phyloP scores from a whole-genome alignment of 202 grass and related monocot genomes.

The Eragrostis tef region DNA sequence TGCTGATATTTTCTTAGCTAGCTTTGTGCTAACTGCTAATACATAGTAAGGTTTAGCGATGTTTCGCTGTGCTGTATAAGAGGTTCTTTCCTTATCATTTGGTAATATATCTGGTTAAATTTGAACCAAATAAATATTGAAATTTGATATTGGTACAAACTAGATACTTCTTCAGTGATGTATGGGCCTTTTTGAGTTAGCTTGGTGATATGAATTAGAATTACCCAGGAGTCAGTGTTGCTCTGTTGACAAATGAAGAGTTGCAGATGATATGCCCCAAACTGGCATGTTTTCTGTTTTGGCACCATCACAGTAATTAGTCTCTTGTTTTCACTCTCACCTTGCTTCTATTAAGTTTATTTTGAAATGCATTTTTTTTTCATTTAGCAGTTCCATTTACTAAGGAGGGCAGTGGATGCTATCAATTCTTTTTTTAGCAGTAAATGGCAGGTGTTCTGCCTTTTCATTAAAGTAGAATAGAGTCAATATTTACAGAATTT shows the following conservation, averaged over 20 bases:
- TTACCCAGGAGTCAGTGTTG: slow-evolving; percentile 7
- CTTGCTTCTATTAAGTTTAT: slow-evolving; percentile 34
- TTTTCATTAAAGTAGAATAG: no score
- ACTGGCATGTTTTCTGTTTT: neutral
- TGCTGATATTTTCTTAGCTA: slow-evolving; percentile 8
- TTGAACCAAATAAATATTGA: slow-evolving; percentile 31
- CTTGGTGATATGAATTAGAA: neutral
- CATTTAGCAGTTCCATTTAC: neutral
- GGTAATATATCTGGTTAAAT: slow-evolving; percentile 9
- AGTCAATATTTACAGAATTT: no score
- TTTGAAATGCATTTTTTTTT: slow-evolving; percentile 27
- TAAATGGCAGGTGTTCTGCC: no score
- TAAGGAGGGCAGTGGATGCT: slow-evolving; percentile 1
- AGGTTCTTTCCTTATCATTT: slow-evolving; percentile 23
- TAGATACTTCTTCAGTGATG: neutral
- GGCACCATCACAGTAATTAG: neutral
- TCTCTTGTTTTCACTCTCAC: neutral
- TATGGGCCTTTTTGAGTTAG: neutral
- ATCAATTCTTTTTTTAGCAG: no score
- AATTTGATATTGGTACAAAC: slow-evolving; percentile 13
- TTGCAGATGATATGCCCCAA: neutral
- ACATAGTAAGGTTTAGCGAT: slow-evolving; percentile 28
- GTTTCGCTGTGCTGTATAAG: neutral
- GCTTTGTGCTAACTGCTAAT: slow-evolving; percentile 25
- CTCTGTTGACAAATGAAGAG: neutral